These are phyloP conservation scores for Scutellaria galericulata DNA, from an alignment of 257 asterid genomes.

Conservation along the genomic window DNA sequence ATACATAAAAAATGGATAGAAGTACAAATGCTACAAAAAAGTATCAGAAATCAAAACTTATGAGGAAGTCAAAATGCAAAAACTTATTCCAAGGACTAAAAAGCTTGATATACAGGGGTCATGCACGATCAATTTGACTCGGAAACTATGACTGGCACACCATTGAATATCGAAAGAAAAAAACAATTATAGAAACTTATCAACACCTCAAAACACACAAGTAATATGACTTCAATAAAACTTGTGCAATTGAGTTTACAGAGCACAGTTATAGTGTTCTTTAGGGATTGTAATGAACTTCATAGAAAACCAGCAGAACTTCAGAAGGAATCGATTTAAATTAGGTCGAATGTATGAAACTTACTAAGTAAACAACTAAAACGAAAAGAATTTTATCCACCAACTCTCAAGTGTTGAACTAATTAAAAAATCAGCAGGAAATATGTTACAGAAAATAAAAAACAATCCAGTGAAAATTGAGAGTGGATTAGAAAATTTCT, in stretches of 20 bases:
- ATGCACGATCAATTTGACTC: not conserved
- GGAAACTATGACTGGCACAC: not conserved
- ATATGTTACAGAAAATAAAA: not conserved
- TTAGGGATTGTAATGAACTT: not conserved
- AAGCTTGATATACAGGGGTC: not conserved
- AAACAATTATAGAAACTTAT: not conserved
- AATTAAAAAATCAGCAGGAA: conserved; percentile 11
- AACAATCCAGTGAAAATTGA: not conserved
- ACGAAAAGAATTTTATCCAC: not conserved
- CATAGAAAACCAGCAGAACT: not conserved
- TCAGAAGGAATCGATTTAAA: conserved; percentile 1
- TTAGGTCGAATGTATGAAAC: not conserved
- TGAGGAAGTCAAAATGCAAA: not conserved
- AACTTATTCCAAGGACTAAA: not conserved
- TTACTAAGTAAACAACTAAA: not conserved
- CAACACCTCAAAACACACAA: conserved; percentile 5
- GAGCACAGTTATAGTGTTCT: not conserved
- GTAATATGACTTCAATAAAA: not conserved
- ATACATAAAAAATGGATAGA: not conserved
- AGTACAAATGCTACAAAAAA: not conserved
- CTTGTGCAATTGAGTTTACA: not conserved
- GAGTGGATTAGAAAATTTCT: conserved; percentile 1
- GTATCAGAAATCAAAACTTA: too few species aligned
- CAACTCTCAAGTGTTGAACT: conserved; percentile 2
- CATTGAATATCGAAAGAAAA: not conserved